Evolutionary conservation across 2,329 filamentous ascomycete species (phyloP).

Genomic region (Setomelanomma holmii): DNA sequence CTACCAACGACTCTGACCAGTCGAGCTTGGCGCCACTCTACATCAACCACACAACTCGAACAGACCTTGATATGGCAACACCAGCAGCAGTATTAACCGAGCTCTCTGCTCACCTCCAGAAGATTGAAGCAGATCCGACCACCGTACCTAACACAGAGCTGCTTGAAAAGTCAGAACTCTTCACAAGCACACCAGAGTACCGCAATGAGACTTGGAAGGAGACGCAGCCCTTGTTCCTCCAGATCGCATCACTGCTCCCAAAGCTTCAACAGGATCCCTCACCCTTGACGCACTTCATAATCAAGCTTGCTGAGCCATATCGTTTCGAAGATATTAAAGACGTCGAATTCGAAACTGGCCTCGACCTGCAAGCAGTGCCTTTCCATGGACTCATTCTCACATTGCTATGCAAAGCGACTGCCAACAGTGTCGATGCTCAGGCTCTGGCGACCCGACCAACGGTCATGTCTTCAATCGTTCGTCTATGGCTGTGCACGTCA

Average conservation of each 20-base stretch:
- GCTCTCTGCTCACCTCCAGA: conserved; percentile 54
- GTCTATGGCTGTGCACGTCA: conserved; percentile 64
- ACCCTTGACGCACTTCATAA: conserved; percentile 61
- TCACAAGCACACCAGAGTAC: conserved; percentile 44
- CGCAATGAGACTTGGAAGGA: conserved; percentile 33
- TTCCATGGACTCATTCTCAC: conserved; percentile 65
- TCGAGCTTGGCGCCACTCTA: too few species aligned
- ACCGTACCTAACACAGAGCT: conserved; percentile 56
- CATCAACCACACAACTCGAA: neutral
- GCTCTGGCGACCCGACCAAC: conserved; percentile 64
- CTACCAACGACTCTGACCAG: too few species aligned
- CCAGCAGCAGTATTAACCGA: conserved; percentile 30
- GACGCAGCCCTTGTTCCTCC: conserved; percentile 47
- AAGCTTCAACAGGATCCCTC: conserved; percentile 65
- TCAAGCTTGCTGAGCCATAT: conserved; percentile 56
- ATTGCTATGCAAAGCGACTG: conserved; percentile 63
- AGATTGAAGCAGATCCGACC: conserved; percentile 54
- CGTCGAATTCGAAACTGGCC: conserved; percentile 63
- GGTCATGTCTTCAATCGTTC: conserved; percentile 62
- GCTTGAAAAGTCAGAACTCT: conserved; percentile 59
- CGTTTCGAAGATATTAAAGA: conserved; percentile 52
- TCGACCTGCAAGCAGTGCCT: conserved; percentile 56
- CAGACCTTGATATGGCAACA: conserved; percentile 23
- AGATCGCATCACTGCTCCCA: conserved; percentile 60
- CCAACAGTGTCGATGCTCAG: conserved; percentile 61